A percentile compares a stretch with the other conserved stretches of the same genome.
Evolutionary conservation across 1,284 basidiomycete species (phyloP).

Genomic region (Omphalotus olearius): DNA sequence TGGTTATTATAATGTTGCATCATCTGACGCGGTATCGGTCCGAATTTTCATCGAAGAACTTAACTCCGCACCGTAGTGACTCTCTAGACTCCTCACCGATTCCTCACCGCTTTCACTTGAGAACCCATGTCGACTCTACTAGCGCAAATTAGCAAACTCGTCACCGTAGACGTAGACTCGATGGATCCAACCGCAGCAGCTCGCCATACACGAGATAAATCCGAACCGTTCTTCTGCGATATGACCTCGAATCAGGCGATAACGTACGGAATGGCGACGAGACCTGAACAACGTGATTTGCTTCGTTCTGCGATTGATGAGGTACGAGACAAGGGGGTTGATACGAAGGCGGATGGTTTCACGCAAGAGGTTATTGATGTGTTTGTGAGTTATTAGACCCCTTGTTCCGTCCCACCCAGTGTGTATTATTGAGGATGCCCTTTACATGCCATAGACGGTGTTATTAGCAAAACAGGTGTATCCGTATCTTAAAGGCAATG

Average conservation of each 20-base stretch:
- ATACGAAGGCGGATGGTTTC: slow-evolving; percentile 25
- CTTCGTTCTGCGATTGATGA: slow-evolving; percentile 32
- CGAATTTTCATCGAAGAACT: no score
- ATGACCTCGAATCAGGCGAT: slow-evolving; percentile 54
- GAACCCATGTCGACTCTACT: slow-evolving; percentile 31
- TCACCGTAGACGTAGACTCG: slow-evolving; percentile 45
- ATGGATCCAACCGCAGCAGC: slow-evolving; percentile 42
- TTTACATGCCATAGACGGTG: slow-evolving; percentile 36
- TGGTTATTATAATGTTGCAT: no score
- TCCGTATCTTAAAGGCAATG: slow-evolving; percentile 40
- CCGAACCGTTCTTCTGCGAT: slow-evolving; percentile 32
- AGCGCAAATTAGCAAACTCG: slow-evolving; percentile 29
- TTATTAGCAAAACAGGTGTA: slow-evolving; percentile 40
- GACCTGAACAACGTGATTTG: slow-evolving; percentile 29
- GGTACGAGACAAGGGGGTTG: slow-evolving; percentile 20
- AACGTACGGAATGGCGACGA: slow-evolving; percentile 31
- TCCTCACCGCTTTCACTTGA: no score
- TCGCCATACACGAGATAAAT: slow-evolving; percentile 26
- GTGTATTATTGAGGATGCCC: neutral
- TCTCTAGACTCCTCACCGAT: no score
- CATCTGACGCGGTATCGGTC: no score
- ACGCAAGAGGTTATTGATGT: slow-evolving; percentile 36
- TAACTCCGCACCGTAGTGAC: no score
- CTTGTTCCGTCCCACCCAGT: no score
- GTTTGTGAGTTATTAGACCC: slow-evolving; percentile 36